phyloP scores from a whole-genome alignment of 805 yeast species.

The Myxozyma vanderwaltii region DNA sequence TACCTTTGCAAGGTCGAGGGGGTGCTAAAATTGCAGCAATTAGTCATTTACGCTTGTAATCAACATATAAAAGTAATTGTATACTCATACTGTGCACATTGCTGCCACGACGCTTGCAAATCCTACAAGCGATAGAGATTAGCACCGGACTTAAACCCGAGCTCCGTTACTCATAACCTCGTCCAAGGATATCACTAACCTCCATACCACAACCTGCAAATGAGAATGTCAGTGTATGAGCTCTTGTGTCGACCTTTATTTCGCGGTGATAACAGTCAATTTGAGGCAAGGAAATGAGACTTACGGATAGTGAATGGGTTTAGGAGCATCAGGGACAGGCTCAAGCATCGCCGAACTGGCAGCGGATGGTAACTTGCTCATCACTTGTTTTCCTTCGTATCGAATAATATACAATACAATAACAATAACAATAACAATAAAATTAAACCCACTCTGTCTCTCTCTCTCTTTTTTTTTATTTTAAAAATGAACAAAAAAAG shows the following conservation, averaged over 20 bases:
- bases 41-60: background rate
- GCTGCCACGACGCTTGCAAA: constrained; percentile 47
- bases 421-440: background rate
- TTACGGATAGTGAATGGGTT: constrained; percentile 39
- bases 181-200: constrained; percentile 37
- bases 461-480: background rate
- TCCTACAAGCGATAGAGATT: too few species aligned
- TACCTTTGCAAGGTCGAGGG: constrained; percentile 83
- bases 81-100: constrained; percentile 38
- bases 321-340: background rate
- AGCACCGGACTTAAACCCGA: constrained; percentile 1
- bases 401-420: background rate
- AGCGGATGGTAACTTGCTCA: background rate
- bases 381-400: background rate
- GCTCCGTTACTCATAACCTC: constrained; percentile 2
- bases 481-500: background rate
- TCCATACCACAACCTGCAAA: constrained; percentile 48
- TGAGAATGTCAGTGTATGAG: too few species aligned
- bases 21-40: constrained; percentile 51
- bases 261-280: too few species aligned
- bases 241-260: too few species aligned
- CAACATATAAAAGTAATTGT: background rate
- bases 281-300: too few species aligned
- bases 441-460: too few species aligned
- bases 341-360: background rate